These are phyloP conservation scores for Pseudevernia furfuracea DNA, from an alignment of 495 filamentous ascomycete species.

Conservation along the genomic window DNA sequence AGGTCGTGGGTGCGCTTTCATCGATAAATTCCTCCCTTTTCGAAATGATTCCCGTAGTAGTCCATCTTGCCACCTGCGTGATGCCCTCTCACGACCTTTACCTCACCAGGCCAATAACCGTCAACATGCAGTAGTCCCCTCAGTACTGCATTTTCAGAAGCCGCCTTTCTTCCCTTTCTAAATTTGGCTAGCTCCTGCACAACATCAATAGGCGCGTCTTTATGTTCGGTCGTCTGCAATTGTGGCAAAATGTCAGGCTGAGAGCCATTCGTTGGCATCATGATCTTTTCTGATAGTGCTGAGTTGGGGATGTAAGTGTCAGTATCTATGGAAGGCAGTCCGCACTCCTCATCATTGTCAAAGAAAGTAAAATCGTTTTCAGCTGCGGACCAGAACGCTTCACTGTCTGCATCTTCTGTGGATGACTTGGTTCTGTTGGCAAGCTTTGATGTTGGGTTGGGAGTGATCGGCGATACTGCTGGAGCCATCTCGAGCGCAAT, in stretches of 20 bases:
- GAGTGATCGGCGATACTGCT: slow-evolving; percentile 25
- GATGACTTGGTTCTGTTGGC: slow-evolving; percentile 39
- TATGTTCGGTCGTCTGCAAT: not conserved
- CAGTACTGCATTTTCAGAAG: slow-evolving; percentile 36
- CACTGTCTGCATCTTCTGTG: slow-evolving; percentile 54
- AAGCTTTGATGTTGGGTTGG: slow-evolving; percentile 27
- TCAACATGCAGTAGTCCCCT: slow-evolving; percentile 37
- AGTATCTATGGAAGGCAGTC: slow-evolving; percentile 41
- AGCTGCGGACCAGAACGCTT: slow-evolving; percentile 54
- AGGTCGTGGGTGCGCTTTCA: slow-evolving; percentile 24
- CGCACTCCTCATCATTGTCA: slow-evolving; percentile 49
- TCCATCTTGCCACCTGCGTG: slow-evolving; percentile 35
- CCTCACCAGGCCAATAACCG: slow-evolving; percentile 49
- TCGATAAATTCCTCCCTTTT: slow-evolving; percentile 47
- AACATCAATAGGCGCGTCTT: slow-evolving; percentile 36
- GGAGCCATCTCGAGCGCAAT: slow-evolving; percentile 51
- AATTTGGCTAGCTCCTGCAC: slow-evolving; percentile 44
- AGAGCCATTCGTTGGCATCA: slow-evolving; percentile 32
- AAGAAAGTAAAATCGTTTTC: slow-evolving; percentile 60
- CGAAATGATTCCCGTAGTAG: slow-evolving; percentile 49
- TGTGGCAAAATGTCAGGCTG: slow-evolving; percentile 14
- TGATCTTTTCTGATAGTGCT: slow-evolving; percentile 38
- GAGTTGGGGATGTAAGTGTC: slow-evolving; percentile 41
- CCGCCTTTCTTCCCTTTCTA: slow-evolving; percentile 38
- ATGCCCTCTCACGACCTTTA: slow-evolving; percentile 39